Evolutionary conservation across 805 yeast species (phyloP).

Genomic region (Candida vartiovaarae): DNA sequence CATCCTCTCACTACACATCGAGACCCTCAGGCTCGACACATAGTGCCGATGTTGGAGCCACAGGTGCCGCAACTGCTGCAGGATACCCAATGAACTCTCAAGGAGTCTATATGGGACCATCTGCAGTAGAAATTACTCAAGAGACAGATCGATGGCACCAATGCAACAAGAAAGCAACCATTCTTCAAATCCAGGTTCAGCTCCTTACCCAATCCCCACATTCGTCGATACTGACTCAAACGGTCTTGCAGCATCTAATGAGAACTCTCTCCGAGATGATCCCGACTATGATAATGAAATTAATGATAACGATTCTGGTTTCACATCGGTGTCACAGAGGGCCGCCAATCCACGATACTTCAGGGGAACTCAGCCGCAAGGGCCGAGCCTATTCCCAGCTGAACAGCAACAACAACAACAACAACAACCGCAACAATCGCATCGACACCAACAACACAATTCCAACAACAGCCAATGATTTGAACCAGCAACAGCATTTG

Average conservation of each 20-base stretch:
- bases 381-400: constrained; percentile 20
- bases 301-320: constrained; percentile 43
- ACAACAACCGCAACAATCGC: background rate
- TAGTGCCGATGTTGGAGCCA: background rate
- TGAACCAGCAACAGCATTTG: background rate
- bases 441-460: constrained; percentile 2
- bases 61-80: background rate
- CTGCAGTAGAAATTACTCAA: too few relatives aligned
- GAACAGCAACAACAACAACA: constrained; percentile 2
- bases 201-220: background rate
- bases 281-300: constrained; percentile 15
- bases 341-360: constrained; percentile 57
- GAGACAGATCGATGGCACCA: too few relatives aligned
- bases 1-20: constrained; percentile 11
- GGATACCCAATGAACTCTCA: background rate
- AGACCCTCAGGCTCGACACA: background rate
- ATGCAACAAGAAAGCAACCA: background rate
- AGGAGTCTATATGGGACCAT: background rate
- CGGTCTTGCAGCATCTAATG: background rate
- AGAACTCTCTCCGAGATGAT: background rate
- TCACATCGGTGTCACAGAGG: constrained; percentile 75
- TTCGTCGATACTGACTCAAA: background rate
- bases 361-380: constrained; percentile 25
- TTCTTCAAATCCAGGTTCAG: background rate
- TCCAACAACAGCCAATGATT: background rate